Conservation (phyloP, 352 stramenopile genomes). For the Thalassiosira ordinaria region DNA sequence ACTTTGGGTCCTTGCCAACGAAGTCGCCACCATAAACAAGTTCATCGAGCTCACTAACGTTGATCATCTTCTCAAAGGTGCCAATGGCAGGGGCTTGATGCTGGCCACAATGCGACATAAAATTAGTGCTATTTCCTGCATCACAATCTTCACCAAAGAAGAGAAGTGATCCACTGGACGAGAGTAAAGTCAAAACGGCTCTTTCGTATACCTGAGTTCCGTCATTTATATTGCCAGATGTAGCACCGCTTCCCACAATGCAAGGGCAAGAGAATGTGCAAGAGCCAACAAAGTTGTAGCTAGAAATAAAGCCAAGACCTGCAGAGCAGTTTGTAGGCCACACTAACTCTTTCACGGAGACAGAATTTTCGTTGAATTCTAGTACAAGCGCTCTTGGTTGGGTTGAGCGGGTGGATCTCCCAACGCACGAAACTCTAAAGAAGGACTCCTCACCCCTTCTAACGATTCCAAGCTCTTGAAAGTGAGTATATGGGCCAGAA, state of each 20-base stretch:
- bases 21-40: slow-evolving; percentile 67
- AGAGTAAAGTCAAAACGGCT: slow-evolving; percentile 65
- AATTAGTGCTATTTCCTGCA: slow-evolving; percentile 4
- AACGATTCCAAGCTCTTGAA: slow-evolving; percentile 73
- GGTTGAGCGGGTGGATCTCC: slow-evolving; percentile 59
- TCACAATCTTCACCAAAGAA: slow-evolving; percentile 68
- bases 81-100: slow-evolving; percentile 42
- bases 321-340: slow-evolving; percentile 54
- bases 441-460: slow-evolving; percentile 46
- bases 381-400: slow-evolving; percentile 69
- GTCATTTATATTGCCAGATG: slow-evolving; percentile 31
- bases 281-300: slow-evolving; percentile 70
- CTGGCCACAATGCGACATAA: slow-evolving; percentile 3
- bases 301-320: slow-evolving; percentile 62
- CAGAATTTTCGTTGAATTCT: slow-evolving; percentile 76
- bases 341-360: slow-evolving; percentile 67
- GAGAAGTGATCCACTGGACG: slow-evolving; percentile 68
- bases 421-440: slow-evolving; percentile 73
- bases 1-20: slow-evolving; percentile 62
- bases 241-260: slow-evolving; percentile 35
- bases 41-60: slow-evolving; percentile 69
- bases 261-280: slow-evolving; percentile 72
- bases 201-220: slow-evolving; percentile 58
- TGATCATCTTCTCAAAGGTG: slow-evolving; percentile 81
- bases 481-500: slow-evolving; percentile 75